A percentile compares a stretch with the other conserved stretches of the same genome.
These are phyloP conservation scores for Borovskyia barvae DNA, from an alignment of 208 protist species.

Conservation along the genomic window DNA sequence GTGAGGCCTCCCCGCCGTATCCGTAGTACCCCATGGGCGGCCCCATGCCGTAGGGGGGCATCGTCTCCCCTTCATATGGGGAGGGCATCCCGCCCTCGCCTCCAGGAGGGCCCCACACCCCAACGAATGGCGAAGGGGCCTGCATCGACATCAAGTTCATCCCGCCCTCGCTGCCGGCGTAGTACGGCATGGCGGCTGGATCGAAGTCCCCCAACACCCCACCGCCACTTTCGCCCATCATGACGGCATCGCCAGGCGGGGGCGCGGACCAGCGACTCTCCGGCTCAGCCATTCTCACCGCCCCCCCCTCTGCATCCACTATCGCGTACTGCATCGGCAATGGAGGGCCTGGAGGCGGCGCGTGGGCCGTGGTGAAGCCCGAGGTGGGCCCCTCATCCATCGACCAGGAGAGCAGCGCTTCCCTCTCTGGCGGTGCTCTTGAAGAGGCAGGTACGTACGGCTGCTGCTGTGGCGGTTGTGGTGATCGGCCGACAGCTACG, in stretches of 20 bases:
- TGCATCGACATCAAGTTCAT: background rate
- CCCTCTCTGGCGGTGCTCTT: constrained; percentile 1
- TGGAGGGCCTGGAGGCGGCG: too few species aligned
- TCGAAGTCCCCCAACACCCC: constrained; percentile 6
- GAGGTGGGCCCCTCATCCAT: constrained; percentile 5
- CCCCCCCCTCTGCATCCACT: background rate
- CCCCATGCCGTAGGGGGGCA: background rate
- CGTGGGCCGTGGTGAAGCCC: too few species aligned
- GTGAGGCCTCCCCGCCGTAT: constrained; percentile 1
- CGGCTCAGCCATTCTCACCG: background rate
- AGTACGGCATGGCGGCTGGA: background rate
- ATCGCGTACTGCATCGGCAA: too few species aligned
- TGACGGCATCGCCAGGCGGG: too few species aligned
- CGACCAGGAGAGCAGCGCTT: constrained; percentile 18
- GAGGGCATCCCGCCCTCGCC: too few species aligned
- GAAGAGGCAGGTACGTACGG: background rate
- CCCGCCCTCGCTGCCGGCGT: background rate
- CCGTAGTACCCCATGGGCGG: background rate
- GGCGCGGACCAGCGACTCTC: too few species aligned
- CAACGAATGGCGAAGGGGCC: background rate
- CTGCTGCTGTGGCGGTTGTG: constrained; percentile 12
- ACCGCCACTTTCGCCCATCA: background rate
- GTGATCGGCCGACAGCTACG: background rate
- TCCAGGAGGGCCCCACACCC: too few species aligned
- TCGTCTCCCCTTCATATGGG: background rate